Evolutionary conservation across 2,329 filamentous ascomycete genomes (phyloP).

Genomic region (Talaromyces marneffei): DNA sequence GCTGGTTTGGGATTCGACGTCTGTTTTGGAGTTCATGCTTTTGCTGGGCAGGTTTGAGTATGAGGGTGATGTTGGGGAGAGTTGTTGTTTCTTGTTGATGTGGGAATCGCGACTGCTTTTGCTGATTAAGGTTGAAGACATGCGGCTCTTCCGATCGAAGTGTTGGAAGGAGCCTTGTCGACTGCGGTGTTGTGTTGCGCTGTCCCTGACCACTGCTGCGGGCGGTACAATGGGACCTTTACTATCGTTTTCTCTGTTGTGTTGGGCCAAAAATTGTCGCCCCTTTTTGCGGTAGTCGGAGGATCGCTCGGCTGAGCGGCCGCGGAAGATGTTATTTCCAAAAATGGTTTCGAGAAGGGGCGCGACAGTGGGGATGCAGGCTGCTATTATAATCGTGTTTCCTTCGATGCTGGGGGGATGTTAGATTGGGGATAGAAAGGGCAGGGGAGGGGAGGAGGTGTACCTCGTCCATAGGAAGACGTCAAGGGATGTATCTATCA

Average conservation of each 20-base stretch:
- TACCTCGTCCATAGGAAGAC: slow-evolving; percentile 14
- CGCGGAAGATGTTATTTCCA: slow-evolving; percentile 9
- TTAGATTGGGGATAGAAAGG: not conserved
- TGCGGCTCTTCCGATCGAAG: not conserved
- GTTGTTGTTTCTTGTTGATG: not conserved
- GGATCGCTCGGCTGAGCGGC: not conserved
- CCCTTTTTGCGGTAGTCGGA: not conserved
- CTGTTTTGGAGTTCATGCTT: not conserved
- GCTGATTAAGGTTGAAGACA: not conserved
- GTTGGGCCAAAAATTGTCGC: no score
- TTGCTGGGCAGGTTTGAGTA: not conserved
- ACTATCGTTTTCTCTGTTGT: not conserved
- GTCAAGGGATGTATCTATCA: slow-evolving; percentile 5
- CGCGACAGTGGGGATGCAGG: slow-evolving; percentile 15
- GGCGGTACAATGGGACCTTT: not conserved
- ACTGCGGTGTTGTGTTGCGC: not conserved
- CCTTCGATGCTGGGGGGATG: slow-evolving; percentile 9
- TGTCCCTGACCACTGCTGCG: not conserved
- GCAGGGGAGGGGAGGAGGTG: not conserved
- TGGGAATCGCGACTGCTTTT: not conserved
- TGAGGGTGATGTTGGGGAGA: not conserved
- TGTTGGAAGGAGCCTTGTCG: not conserved
- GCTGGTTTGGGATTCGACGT: slow-evolving; percentile 13
- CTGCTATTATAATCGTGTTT: slow-evolving; percentile 14
- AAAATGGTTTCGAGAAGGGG: slow-evolving; percentile 11